Conservation (phyloP, 2,329 filamentous ascomycete species). For the Emergomyces orientalis region DNA sequence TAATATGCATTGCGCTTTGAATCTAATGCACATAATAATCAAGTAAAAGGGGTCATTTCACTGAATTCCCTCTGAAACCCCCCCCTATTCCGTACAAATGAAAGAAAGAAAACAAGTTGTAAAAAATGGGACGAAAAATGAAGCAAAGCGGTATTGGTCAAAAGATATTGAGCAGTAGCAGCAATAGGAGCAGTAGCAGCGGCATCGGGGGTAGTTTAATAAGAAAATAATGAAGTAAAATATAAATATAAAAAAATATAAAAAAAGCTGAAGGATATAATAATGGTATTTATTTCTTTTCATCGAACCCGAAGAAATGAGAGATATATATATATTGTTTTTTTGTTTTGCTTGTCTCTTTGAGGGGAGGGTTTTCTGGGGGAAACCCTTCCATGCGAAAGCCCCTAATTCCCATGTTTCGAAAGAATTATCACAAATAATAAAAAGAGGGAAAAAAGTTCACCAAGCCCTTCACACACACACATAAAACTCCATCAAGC, state of each 20-base stretch:
- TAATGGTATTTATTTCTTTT: neutral
- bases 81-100: no score
- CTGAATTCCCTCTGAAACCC: no score
- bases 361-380: neutral
- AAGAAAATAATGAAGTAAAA: no score
- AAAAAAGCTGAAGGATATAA: neutral
- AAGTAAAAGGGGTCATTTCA: no score
- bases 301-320: constrained; percentile 1
- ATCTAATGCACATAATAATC: no score
- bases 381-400: neutral
- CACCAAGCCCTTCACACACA: constrained; percentile 1
- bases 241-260: neutral
- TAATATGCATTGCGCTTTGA: no score
- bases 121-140: no score
- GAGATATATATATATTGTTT: neutral
- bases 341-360: neutral
- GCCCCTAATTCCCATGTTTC: neutral
- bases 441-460: neutral
- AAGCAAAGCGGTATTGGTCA: no score
- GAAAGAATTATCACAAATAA: neutral
- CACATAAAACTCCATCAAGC: constrained; percentile 3
- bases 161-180: neutral
- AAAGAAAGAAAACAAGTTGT: no score
- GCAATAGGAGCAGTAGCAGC: neutral
- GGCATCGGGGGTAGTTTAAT: no score